Evolutionary conservation across 1,284 basidiomycete genomes (phyloP), one percentile per base, ranked within the genome.

Genomic region (Fistulinella cinereoalba): DNA sequence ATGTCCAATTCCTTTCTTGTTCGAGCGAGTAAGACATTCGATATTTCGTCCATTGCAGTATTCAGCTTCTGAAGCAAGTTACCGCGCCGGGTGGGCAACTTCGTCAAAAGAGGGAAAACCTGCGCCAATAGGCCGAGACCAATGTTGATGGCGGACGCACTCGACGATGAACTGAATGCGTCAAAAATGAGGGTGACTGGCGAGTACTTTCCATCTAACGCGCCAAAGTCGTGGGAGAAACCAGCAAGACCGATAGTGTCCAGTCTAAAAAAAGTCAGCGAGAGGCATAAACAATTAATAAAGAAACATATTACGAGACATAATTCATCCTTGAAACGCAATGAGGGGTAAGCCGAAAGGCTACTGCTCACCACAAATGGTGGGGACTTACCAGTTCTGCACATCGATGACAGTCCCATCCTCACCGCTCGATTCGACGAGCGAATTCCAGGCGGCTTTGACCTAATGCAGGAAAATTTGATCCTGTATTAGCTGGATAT

Each of bases 371-470:
- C 12, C 12, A 12, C n/a, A n/a, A 12, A 7, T 27, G 25, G 12
- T 6, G 9, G n/a, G 15, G 15, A 32, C 55, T 32, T 33, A 59
- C 57, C 58, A 61, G 9, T 18, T 51, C 24, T 83, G 74, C 3
- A 84, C 78, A 19, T 84, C 77, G 19, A 83, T 77, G 13, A 75
- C 47, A 1, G 46, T 37, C 22, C 44, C 24, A 0, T 55, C 56
- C 4, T 61, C 61, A 31, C 62, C 68, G 6, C 51, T 56, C 0
- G 69, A 57, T 23, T 75, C 72, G 0, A 81, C 53, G 16, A 71
- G 56, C 12, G 62, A 52, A 23, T 81, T 76, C 81, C 81, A 83
- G 5, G 61, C 60, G 53, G 55, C 63, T 74, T 80, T 54, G 73
- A 57, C 77, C 56, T 56, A n/a, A n/a, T 27, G 4, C 25, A 27